Base-by-base conservation (phyloP, 768 basidiomycete genomes). In the Thelephora aurantiotincta region DNA sequence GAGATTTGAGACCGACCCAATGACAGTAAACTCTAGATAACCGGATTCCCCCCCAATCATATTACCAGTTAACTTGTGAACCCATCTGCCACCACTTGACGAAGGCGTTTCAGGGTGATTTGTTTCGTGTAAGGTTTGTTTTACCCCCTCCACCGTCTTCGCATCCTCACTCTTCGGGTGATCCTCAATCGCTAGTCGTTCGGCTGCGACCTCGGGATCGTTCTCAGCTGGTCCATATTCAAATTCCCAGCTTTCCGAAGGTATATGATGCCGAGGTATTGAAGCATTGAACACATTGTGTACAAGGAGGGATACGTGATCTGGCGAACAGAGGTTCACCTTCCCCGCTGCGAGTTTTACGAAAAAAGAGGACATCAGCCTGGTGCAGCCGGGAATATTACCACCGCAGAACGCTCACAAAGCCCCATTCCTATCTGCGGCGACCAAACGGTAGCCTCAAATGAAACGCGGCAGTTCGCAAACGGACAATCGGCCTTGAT, bases 231-330 rank as follows among this genome's bases (percentile, higher is more conserved):
- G 72, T 3, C 82, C 88, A 53, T 89, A 84, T 62, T 93, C 86
- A 57, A 94, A 97, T 48, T 77, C 73, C 81, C 87, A 93, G 50
- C 73, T 63, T 30, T 83, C 80, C 22, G 67, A 69, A 2, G 88
- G 87, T 53, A 97, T 91, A 60, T 96, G 91, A 58, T 87, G 78
- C 48, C 85, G 77, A 2, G 93, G 92, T 63, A 97, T 92, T 16
- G 93, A 93, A 14, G 87, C 84, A 62, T 97, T 97, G 70, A 96
- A 97, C 5, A 88, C 96, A 20, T 80, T 78, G 55, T 92, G 87
- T 2, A 92, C 71, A 33, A 97, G 84, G 13, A 97, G 70, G 1
- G 91, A 88, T 46, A 96, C 70, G 56, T 97, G 93, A 58, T 93
- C 91, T 1, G 91, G 90, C 2, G 92, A 94, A 54, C 76, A 92